phyloP scores from a whole-genome alignment of 441 rosid genomes.

The Populus hybrid region DNA sequence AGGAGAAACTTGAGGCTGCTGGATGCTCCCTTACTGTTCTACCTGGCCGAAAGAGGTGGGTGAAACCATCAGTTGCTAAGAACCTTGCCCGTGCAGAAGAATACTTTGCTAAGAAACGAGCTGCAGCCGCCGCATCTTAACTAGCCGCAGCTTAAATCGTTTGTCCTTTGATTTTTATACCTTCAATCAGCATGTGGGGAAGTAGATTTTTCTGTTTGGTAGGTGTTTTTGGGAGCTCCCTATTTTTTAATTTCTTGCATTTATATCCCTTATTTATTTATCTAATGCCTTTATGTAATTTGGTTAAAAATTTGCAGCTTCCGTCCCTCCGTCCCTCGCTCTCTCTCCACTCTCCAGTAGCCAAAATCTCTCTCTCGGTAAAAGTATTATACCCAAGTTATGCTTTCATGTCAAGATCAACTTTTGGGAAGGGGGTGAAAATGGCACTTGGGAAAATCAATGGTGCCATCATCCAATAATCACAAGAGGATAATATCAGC shows the following conservation, averaged over 20 bases:
- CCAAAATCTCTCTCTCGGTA: not conserved
- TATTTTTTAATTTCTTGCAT: not conserved
- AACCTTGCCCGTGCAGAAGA: conserved; percentile 79
- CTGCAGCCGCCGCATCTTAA: conserved; percentile 44
- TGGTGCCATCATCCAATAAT: not conserved
- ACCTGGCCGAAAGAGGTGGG: conserved; percentile 89
- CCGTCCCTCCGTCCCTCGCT: not conserved
- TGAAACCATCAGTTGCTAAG: conserved; percentile 78
- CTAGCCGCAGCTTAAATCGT: conserved; percentile 40
- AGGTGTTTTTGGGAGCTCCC: not conserved
- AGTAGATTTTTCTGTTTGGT: not conserved
- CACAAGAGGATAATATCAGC: not conserved
- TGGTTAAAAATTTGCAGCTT: not conserved
- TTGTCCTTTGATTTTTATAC: not conserved
- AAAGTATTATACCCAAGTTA: not conserved
- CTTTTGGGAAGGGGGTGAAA: not conserved
- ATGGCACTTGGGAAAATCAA: not conserved
- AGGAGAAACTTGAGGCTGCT: conserved; percentile 78
- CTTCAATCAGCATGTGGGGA: not conserved
- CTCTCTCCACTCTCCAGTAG: not conserved
- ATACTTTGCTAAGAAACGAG: conserved; percentile 87
- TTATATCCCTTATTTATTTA: not conserved
- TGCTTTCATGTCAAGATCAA: not conserved
- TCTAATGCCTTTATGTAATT: conserved; percentile 1
- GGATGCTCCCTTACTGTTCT: conserved; percentile 76